These are phyloP conservation scores for Microbotryomycetes sp. DNA, from an alignment of 1,284 basidiomycete species.

Conservation along the genomic window DNA sequence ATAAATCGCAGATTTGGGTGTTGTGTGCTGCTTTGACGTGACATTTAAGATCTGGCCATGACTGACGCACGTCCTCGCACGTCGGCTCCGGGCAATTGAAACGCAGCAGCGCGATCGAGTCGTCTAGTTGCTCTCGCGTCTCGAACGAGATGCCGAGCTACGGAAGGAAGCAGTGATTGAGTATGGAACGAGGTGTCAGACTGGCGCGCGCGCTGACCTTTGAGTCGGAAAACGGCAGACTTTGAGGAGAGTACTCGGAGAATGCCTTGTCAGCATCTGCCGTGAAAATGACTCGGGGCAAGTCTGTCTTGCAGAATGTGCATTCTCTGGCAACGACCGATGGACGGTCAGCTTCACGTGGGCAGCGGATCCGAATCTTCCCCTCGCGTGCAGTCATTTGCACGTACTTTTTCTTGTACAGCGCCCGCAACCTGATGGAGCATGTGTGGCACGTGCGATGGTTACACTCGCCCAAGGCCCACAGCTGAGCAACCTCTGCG, in stretches of 20 bases:
- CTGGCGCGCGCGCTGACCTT: slow-evolving; percentile 41
- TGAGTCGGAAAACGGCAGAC: slow-evolving; percentile 58
- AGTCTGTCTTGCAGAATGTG: slow-evolving; percentile 92
- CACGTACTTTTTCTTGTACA: slow-evolving; percentile 62
- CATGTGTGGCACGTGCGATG: slow-evolving; percentile 91
- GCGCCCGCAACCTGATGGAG: slow-evolving; percentile 75
- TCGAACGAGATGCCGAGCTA: slow-evolving; percentile 74
- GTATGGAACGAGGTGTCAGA: slow-evolving; percentile 25
- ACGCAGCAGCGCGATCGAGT: slow-evolving; percentile 80
- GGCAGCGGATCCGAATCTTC: neutral
- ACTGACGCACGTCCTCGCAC: slow-evolving; percentile 74
- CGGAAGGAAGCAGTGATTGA: slow-evolving; percentile 25
- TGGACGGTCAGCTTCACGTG: slow-evolving; percentile 26
- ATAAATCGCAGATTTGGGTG: slow-evolving; percentile 78
- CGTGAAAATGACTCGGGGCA: slow-evolving; percentile 75
- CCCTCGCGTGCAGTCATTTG: neutral
- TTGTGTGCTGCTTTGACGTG: slow-evolving; percentile 70
- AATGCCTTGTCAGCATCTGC: slow-evolving; percentile 52
- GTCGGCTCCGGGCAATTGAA: slow-evolving; percentile 45
- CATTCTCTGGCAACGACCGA: slow-evolving; percentile 68
- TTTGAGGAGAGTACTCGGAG: slow-evolving; percentile 54
- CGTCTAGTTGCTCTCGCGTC: slow-evolving; percentile 86
- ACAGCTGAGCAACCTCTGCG: slow-evolving; percentile 87
- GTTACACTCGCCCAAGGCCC: slow-evolving; percentile 80
- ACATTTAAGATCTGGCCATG: slow-evolving; percentile 81